Conservation (phyloP, 2,329 filamentous ascomycete species). For the Xylaria hypoxylon region DNA sequence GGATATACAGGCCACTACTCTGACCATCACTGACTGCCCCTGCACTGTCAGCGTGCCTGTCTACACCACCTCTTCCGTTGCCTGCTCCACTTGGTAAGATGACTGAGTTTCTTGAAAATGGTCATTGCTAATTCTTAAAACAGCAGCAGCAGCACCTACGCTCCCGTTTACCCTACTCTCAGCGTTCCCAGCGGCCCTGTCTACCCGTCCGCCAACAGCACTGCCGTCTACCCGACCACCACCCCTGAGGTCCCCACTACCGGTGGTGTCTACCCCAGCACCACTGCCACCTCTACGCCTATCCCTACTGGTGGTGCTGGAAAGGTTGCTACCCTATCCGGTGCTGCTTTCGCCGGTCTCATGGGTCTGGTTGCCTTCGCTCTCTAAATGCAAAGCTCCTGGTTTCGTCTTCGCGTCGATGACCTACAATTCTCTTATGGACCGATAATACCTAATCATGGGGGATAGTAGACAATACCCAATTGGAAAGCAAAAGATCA, state of each 20-base stretch:
- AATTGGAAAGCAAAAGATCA: conserved; percentile 51
- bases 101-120: background rate
- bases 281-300: conserved; percentile 49
- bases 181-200: conserved; percentile 48
- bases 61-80: conserved; percentile 62
- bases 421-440: conserved; percentile 26
- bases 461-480: conserved; percentile 48
- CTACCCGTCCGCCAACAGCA: conserved; percentile 43
- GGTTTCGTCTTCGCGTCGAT: conserved; percentile 26
- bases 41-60: conserved; percentile 74
- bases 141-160: conserved; percentile 28
- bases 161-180: conserved; percentile 42
- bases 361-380: conserved; percentile 69
- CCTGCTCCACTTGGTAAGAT: conserved; percentile 51
- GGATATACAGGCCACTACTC: conserved; percentile 68
- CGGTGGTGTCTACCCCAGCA: conserved; percentile 32
- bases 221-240: conserved; percentile 22
- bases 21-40: conserved; percentile 79
- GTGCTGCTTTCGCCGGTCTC: conserved; percentile 69
- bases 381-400: conserved; percentile 62
- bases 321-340: conserved; percentile 67
- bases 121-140: conserved; percentile 38
- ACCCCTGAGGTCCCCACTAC: conserved; percentile 29
- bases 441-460: conserved; percentile 43
- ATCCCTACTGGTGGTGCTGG: conserved; percentile 66